Evolutionary conservation across 768 basidiomycete species (phyloP).

Genomic region (Solioccasus polychromus): DNA sequence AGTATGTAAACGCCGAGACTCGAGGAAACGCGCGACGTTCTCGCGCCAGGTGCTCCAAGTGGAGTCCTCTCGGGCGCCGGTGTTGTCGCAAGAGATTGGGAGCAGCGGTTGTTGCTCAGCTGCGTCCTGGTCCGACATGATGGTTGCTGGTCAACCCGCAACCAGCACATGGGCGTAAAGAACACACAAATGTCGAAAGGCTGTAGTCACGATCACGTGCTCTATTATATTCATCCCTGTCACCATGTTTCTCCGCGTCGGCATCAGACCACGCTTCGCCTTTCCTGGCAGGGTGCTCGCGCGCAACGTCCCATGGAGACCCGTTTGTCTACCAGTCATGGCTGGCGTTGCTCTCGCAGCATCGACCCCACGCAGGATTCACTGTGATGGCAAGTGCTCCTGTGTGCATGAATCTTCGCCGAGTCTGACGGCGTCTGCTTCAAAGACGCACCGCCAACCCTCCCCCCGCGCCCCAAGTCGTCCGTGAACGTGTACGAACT

Average conservation of each 20-base stretch:
- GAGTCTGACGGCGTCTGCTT: conserved; percentile 5
- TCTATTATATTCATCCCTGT: too few species aligned
- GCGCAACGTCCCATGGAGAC: too few species aligned
- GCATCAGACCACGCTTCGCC: conserved; percentile 12
- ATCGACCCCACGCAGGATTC: conserved; percentile 33
- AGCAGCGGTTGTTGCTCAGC: conserved; percentile 52
- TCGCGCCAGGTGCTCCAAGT: conserved; percentile 26
- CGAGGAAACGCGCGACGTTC: conserved; percentile 46
- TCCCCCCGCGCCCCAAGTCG: conserved; percentile 59
- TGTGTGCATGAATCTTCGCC: neutral
- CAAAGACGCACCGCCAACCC: conserved; percentile 13
- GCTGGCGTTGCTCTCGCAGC: conserved; percentile 46
- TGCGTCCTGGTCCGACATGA: conserved; percentile 35
- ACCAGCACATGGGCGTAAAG: conserved; percentile 2
- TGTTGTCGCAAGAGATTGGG: conserved; percentile 20
- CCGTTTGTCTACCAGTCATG: too few species aligned
- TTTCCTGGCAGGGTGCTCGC: neutral
- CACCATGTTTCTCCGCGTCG: conserved; percentile 19
- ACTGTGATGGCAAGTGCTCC: conserved; percentile 53
- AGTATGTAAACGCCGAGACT: conserved; percentile 52
- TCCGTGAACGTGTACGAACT: conserved; percentile 78
- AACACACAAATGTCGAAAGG: neutral
- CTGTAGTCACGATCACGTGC: conserved; percentile 26
- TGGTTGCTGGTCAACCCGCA: conserved; percentile 22
- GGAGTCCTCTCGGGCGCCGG: conserved; percentile 5